Conservation (phyloP, 441 rosid genomes). For the Adansonia gregorii region DNA sequence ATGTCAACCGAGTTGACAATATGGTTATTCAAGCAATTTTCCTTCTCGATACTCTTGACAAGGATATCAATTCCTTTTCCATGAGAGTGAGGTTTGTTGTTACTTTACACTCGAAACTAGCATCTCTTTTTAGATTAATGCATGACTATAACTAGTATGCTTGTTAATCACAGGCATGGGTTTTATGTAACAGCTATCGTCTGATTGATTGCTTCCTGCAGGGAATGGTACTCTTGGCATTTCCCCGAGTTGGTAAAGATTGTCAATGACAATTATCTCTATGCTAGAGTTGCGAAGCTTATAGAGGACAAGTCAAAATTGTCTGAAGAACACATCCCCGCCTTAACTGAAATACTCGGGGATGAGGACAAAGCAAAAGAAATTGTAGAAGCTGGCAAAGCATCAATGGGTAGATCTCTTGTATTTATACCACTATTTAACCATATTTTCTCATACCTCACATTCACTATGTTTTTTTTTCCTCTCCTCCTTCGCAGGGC, state of each 20-base stretch:
- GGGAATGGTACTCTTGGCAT: slow-evolving; percentile 99
- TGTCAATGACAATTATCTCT: slow-evolving; percentile 90
- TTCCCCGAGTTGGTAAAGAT: slow-evolving; percentile 94
- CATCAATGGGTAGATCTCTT: slow-evolving; percentile 79
- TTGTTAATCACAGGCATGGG: background rate
- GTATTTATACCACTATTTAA: slow-evolving; percentile 2
- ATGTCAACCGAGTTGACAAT: slow-evolving; percentile 92
- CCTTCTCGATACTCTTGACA: slow-evolving; percentile 89
- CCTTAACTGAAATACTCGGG: slow-evolving; percentile 74
- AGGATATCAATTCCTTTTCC: slow-evolving; percentile 85
- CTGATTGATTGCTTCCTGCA: slow-evolving; percentile 37
- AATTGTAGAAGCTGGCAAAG: slow-evolving; percentile 93
- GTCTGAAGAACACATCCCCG: slow-evolving; percentile 73
- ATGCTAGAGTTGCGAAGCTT: slow-evolving; percentile 78
- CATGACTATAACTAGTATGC: background rate
- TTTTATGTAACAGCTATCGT: slow-evolving; percentile 4
- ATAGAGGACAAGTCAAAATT: slow-evolving; percentile 87
- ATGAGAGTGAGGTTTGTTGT: slow-evolving; percentile 92
- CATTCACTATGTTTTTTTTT: slow-evolving; percentile 2
- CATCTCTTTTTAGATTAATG: background rate
- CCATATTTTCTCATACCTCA: background rate
- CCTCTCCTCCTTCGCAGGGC: slow-evolving; percentile 62
- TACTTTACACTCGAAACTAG: background rate
- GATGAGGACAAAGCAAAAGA: slow-evolving; percentile 97
- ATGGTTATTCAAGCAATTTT: slow-evolving; percentile 97